Conservation (phyloP, 306 rosid species). For the Quillaja saponaria region DNA sequence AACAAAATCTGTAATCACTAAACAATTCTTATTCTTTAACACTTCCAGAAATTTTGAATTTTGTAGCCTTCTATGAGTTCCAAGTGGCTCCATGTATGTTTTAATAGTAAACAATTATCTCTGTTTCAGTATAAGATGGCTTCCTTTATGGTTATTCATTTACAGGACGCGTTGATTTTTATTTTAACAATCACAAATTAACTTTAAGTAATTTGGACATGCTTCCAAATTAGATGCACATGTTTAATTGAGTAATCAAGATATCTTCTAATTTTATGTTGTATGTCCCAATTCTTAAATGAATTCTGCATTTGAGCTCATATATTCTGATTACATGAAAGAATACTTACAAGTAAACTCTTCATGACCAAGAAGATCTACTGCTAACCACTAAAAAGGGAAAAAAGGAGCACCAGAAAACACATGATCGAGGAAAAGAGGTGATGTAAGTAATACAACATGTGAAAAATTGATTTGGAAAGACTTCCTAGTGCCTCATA, state of each 20-base stretch:
- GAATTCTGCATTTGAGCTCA: conserved; percentile 20
- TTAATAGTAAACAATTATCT: too few relatives aligned
- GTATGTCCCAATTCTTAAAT: conserved; percentile 18
- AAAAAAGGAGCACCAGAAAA: background rate
- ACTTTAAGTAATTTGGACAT: too few relatives aligned
- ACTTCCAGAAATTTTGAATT: too few relatives aligned
- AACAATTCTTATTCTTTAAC: too few relatives aligned
- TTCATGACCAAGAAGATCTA: conserved; percentile 9
- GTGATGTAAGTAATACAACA: conserved; percentile 6
- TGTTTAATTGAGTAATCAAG: conserved; percentile 6
- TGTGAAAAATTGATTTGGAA: conserved; percentile 24
- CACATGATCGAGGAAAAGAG: background rate
- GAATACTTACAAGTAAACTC: background rate
- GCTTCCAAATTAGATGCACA: background rate
- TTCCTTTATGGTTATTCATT: too few relatives aligned
- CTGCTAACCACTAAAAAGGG: background rate
- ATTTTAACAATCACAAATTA: too few relatives aligned
- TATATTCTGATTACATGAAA: conserved; percentile 13
- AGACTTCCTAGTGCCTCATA: background rate
- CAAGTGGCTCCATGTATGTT: too few relatives aligned
- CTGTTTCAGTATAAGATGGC: too few relatives aligned
- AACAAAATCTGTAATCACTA: too few relatives aligned
- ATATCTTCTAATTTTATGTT: background rate
- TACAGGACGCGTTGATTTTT: too few relatives aligned
- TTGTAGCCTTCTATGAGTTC: too few relatives aligned